Percentiles rank a stretch among this genome's conserved stretches.
These are phyloP conservation scores for Ascochyta viciae-villosae DNA, from an alignment of 2,329 filamentous ascomycete genomes.

Conservation along the genomic window DNA sequence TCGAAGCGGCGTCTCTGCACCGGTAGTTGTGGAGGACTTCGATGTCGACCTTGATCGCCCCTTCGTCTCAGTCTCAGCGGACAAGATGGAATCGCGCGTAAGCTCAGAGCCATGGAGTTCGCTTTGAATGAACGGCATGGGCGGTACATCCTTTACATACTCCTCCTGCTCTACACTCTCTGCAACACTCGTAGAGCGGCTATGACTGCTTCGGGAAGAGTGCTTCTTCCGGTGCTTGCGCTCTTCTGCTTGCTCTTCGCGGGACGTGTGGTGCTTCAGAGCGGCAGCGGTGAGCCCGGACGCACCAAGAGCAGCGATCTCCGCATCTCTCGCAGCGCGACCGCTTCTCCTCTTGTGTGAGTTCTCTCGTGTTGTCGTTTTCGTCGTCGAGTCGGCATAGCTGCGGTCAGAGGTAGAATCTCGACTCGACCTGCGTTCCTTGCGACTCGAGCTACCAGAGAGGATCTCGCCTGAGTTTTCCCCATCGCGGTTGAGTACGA, in stretches of 20 bases:
- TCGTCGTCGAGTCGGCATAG: constrained; percentile 39
- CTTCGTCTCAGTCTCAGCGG: constrained; percentile 72
- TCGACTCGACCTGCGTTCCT: constrained; percentile 61
- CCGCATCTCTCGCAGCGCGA: constrained; percentile 59
- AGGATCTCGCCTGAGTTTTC: constrained; percentile 66
- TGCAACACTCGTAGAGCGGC: constrained; percentile 59
- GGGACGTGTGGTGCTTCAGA: constrained; percentile 70
- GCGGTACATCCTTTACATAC: constrained; percentile 66
- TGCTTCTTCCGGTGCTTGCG: constrained; percentile 54
- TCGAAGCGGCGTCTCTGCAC: constrained; percentile 60
- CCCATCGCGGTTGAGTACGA: constrained; percentile 65
- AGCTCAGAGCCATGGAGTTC: constrained; percentile 85
- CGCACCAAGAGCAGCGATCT: constrained; percentile 61
- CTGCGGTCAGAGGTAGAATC: constrained; percentile 57
- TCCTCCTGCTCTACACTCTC: constrained; percentile 61
- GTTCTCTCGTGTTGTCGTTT: constrained; percentile 53
- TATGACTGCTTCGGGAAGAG: constrained; percentile 59
- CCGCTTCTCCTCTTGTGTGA: constrained; percentile 62
- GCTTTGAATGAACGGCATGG: constrained; percentile 83
- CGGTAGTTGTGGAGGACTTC: constrained; percentile 64
- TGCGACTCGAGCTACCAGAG: constrained; percentile 61
- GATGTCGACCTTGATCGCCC: constrained; percentile 64
- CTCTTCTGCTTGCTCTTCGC: constrained; percentile 56
- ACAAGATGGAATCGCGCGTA: constrained; percentile 85
- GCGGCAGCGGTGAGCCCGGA: constrained; percentile 68